Evolutionary conservation across 495 filamentous ascomycete species (phyloP).

Genomic region (Usnea hakonensis): DNA sequence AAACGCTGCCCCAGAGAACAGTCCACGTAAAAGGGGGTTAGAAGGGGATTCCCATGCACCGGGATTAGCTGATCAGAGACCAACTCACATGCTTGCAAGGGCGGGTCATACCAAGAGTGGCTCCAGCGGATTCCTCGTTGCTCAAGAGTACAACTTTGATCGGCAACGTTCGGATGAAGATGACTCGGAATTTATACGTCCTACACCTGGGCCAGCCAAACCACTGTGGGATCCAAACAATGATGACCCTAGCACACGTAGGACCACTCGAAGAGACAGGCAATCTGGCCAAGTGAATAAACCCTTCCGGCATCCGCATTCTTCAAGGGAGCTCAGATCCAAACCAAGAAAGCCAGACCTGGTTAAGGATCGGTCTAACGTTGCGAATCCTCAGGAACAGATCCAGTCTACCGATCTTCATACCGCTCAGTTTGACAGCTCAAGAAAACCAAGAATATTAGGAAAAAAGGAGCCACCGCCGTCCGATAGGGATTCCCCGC

Average conservation of each 20-base stretch:
- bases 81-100: neutral
- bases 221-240: neutral
- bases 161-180: neutral
- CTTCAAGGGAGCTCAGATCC: neutral
- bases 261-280: neutral
- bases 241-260: neutral
- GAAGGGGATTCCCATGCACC: neutral
- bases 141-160: neutral
- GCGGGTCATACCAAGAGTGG: neutral
- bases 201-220: neutral
- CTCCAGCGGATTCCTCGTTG: neutral
- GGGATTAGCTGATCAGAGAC: neutral
- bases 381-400: neutral
- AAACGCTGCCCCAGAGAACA: neutral
- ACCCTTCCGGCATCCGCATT: neutral
- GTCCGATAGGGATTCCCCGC: neutral
- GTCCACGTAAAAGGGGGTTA: slow-evolving; percentile 12
- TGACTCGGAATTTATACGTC: neutral
- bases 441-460: neutral
- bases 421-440: neutral
- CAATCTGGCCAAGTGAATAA: neutral
- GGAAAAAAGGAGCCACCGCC: neutral
- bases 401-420: neutral
- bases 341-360: neutral
- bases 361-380: neutral